These are phyloP conservation scores for Saturnispora gosingensis DNA, from an alignment of 805 yeast species.

Conservation along the genomic window DNA sequence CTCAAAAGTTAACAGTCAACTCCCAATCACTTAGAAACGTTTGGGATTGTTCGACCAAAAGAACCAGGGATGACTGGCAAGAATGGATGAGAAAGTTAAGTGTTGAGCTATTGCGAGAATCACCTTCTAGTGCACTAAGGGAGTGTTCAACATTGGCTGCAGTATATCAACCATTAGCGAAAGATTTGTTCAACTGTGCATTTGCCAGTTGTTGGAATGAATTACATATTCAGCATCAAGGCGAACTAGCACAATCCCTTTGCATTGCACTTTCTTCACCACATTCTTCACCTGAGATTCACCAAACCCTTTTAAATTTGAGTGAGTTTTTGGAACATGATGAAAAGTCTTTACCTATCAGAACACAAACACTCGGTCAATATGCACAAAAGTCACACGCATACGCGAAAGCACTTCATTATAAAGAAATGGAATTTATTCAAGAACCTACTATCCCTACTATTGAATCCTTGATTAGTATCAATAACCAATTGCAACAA, in stretches of 20 bases:
- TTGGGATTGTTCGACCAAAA: conserved; percentile 86
- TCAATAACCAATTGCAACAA: conserved; percentile 91
- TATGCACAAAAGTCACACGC: conserved; percentile 96
- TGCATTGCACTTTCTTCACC: conserved; percentile 84
- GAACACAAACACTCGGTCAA: conserved; percentile 81
- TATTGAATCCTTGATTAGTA: conserved; percentile 83
- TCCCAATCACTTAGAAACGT: conserved; percentile 60
- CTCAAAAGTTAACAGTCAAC: conserved; percentile 65
- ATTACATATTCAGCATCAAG: conserved; percentile 79
- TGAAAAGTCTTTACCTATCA: conserved; percentile 85
- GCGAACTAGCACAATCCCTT: conserved; percentile 75
- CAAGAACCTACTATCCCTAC: conserved; percentile 89
- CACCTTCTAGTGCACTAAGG: conserved; percentile 88
- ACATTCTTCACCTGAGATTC: conserved; percentile 91
- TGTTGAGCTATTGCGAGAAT: conserved; percentile 78
- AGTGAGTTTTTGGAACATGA: conserved; percentile 98
- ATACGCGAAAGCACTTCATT: conserved; percentile 93
- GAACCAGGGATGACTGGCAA: conserved; percentile 94
- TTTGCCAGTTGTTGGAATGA: conserved; percentile 96
- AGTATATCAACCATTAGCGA: conserved; percentile 79
- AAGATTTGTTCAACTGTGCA: conserved; percentile 86
- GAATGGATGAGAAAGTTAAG: conserved; percentile 90
- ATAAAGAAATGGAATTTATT: conserved; percentile 89
- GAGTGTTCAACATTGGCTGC: conserved; percentile 89
- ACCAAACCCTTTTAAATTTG: conserved; percentile 77